Evolutionary conservation across 768 basidiomycete genomes (phyloP), one percentile per base, ranked within the genome.

Genomic region (Tremella mesenterica): DNA sequence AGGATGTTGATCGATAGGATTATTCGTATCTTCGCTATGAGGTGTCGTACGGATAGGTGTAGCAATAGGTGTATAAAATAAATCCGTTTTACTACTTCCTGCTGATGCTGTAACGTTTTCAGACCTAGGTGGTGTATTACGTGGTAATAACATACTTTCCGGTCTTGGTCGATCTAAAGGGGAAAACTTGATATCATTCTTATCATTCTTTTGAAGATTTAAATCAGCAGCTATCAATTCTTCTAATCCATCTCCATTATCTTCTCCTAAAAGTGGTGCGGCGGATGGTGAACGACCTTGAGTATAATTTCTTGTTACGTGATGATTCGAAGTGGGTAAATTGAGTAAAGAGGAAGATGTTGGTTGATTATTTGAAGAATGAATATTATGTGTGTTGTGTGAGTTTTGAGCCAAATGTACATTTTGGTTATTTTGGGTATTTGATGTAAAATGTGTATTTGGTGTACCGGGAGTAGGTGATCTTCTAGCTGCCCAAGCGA

Each of bases 51-150:
- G n/a, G n/a, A n/a, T n/a, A n/a, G 45, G 46, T 10, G 45, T 29
- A 12, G 26, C 46, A 46, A 44, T 44, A 12, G 46, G 53, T 7
- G 53, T 54, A 25, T 54, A 54, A 29, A 54, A 54, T 26, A 54
- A 23, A 44, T 54, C 53, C 18, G 27, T 31, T 13, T 46, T 48
- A 5, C 16, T 43, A 39, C 12, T 20, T 18, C 14, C 39, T 48
- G 27, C 23, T 4, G 34, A 18, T 5, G 38, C 38, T 41, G n/a
- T 41, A 4, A 8, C 23, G 38, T 41, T 23, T n/a, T 23, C 14
- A 4, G 38, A 23, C 14, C 38, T n/a, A 41, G 14, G 14, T 41
- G 38, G 38, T 41, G 38, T 41, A n/a, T 16, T n/a, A 5, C 14
- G 29, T 23, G 47, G 12, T 21, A 21, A 5, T 25, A 26, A 39